Conservation (phyloP, 2,329 filamentous ascomycete genomes). For the Beauveria scarabaeidicola region DNA sequence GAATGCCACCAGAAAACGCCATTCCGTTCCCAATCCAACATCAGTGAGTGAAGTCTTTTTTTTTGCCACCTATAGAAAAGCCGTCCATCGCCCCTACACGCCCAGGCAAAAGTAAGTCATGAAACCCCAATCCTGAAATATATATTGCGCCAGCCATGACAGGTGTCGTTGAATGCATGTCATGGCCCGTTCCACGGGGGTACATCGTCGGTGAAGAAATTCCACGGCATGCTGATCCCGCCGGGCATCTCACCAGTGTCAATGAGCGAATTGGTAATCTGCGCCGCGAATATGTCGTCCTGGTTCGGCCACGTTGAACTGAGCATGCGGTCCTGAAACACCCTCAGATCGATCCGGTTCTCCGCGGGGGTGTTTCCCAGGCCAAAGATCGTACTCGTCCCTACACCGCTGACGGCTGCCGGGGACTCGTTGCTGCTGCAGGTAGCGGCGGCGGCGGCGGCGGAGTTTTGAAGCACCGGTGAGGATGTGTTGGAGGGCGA, state of each 20-base stretch:
- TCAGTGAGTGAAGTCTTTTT: neutral
- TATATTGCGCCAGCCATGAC: neutral
- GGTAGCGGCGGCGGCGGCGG: slow-evolving; percentile 11
- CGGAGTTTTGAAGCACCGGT: slow-evolving; percentile 17
- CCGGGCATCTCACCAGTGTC: slow-evolving; percentile 15
- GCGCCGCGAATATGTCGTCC: slow-evolving; percentile 23
- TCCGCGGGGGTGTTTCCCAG: slow-evolving; percentile 30
- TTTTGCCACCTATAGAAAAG: neutral
- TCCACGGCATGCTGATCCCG: slow-evolving; percentile 22
- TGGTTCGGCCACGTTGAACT: slow-evolving; percentile 24
- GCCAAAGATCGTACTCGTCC: slow-evolving; percentile 3
- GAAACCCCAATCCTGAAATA: neutral
- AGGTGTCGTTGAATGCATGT: neutral
- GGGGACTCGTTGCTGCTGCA: slow-evolving; percentile 25
- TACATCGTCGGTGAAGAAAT: slow-evolving; percentile 20
- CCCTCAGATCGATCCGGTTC: slow-evolving; percentile 25
- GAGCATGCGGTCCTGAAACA: slow-evolving; percentile 24
- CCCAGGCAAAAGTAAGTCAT: neutral
- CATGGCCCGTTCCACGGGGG: slow-evolving; percentile 4
- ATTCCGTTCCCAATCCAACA: neutral
- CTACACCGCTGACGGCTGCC: neutral
- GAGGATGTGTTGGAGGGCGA: slow-evolving; percentile 25
- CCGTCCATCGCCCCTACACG: neutral
- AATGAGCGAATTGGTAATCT: slow-evolving; percentile 20
- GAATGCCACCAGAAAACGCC: neutral